These are phyloP conservation scores for Fusarium siculi DNA, from an alignment of 2,329 filamentous ascomycete genomes.

Conservation along the genomic window DNA sequence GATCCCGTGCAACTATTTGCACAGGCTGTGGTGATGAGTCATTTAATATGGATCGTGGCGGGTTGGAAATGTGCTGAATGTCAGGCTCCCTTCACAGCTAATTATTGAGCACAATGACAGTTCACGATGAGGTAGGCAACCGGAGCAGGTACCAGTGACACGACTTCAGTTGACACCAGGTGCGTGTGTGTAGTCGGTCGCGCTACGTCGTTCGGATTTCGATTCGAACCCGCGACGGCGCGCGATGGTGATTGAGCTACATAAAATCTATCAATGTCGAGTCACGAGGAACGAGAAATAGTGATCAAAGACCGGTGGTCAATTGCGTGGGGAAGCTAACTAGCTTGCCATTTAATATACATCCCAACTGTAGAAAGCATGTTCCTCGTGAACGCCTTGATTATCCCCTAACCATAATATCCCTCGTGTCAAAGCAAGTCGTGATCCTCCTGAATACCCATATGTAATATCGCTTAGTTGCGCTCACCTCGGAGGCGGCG, in stretches of 20 bases:
- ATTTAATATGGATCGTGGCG: background rate
- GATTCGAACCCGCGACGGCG: accelerated
- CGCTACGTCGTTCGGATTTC: background rate
- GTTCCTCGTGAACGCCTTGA: slow-evolving; percentile 59
- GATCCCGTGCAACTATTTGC: background rate
- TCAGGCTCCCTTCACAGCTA: background rate
- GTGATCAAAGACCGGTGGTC: slow-evolving; percentile 37
- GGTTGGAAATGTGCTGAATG: background rate
- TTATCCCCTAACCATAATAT: slow-evolving; percentile 56
- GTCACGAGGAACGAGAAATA: slow-evolving; percentile 5
- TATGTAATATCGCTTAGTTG: slow-evolving; percentile 67
- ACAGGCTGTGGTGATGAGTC: background rate
- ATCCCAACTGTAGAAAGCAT: slow-evolving; percentile 53
- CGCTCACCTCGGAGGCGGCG: slow-evolving; percentile 94
- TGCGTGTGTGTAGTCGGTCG: accelerated
- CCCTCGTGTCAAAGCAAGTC: slow-evolving; percentile 54
- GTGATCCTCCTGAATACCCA: slow-evolving; percentile 51
- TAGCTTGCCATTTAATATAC: slow-evolving; percentile 55
- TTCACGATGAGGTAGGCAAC: background rate
- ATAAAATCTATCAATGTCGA: background rate
- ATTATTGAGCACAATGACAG: background rate
- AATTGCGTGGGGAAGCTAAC: slow-evolving; percentile 41
- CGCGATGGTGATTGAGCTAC: background rate
- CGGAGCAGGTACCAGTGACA: background rate
- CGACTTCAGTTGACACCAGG: too few relatives aligned